Base-by-base conservation (phyloP, 1,284 basidiomycete genomes). In the Austropuccinia psidii region DNA sequence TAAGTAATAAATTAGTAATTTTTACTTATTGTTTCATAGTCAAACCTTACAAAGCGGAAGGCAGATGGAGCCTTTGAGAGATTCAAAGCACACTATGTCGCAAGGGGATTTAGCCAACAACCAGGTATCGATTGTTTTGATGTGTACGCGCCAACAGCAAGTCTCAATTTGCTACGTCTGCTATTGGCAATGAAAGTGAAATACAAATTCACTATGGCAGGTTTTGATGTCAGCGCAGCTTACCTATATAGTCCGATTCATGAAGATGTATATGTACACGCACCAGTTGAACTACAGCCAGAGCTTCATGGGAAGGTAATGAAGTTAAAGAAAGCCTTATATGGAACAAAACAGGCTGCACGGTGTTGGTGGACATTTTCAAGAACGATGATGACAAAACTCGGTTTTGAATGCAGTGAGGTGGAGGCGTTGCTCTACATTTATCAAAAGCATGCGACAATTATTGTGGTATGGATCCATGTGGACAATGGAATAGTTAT, bases 281-380 rank as follows among this genome's bases (percentile, higher is more conserved):
- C 11, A 27, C 50, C 24, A 11, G 50, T 15, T 15, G 50, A 27
- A 9, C 9, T 54, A 15, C 9, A 9, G 9, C 11, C 50, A 11
- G 50, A 54, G 24, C 24, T 27, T 9, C 9, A 54, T 11, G 43
- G 43, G n/a, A 54, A 54, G 24, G 50, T 54, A 54, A 15, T 13
- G 11, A 54, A 54, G 21, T 49, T 65, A 11, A 47, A 65, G 24
- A 47, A 50, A n/a, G 65, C 65, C 29, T 24, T 68, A 50, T 68
- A 68, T 29, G 47, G 64, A 4, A 66, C 64, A 2, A 29, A 29
- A 9, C 55, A 58, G 21, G 31, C 17, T 9, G n/a, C 55, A 27
- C 8, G n/a, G 8, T 58, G 55, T 27, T 58, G 55, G 55, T 58
- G n/a, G 55, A 58, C 29, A 31, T 31, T 31, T 31, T 33, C 35